Evolutionary conservation across 2,329 filamentous ascomycete species (phyloP).

Genomic region (Epichloe bromicola): DNA sequence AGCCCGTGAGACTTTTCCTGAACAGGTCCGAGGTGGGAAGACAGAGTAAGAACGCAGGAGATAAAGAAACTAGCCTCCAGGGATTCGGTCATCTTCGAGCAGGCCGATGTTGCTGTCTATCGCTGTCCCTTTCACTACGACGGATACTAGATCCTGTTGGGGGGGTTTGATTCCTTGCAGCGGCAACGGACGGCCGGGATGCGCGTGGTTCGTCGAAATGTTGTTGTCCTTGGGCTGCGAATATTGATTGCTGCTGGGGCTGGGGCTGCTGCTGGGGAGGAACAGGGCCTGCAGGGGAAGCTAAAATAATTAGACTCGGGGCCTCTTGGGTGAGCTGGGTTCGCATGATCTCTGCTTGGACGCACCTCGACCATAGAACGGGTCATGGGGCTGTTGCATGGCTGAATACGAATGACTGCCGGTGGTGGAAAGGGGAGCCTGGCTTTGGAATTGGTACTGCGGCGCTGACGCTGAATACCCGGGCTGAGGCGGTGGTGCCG

Average conservation of each 20-base stretch:
- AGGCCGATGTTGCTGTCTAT: constrained; percentile 28
- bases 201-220: constrained; percentile 39
- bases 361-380: constrained; percentile 48
- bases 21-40: neutral
- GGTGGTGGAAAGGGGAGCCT: constrained; percentile 21
- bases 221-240: constrained; percentile 31
- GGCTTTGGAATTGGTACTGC: constrained; percentile 21
- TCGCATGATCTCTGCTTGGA: constrained; percentile 21
- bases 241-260: constrained; percentile 21
- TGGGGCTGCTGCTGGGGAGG: constrained; percentile 14
- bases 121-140: constrained; percentile 29
- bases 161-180: constrained; percentile 26
- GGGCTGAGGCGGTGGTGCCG: constrained; percentile 17
- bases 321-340: constrained; percentile 6
- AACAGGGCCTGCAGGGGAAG: constrained; percentile 35
- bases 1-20: neutral
- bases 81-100: constrained; percentile 19
- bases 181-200: constrained; percentile 23
- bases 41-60: constrained; percentile 1
- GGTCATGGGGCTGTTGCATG: constrained; percentile 30
- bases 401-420: constrained; percentile 19
- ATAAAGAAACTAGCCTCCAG: constrained; percentile 2
- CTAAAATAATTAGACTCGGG: constrained; percentile 34
- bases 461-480: constrained; percentile 19
- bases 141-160: constrained; percentile 24